Base-by-base conservation (phyloP, 805 yeast genomes). In the Clavispora vitiphila region DNA sequence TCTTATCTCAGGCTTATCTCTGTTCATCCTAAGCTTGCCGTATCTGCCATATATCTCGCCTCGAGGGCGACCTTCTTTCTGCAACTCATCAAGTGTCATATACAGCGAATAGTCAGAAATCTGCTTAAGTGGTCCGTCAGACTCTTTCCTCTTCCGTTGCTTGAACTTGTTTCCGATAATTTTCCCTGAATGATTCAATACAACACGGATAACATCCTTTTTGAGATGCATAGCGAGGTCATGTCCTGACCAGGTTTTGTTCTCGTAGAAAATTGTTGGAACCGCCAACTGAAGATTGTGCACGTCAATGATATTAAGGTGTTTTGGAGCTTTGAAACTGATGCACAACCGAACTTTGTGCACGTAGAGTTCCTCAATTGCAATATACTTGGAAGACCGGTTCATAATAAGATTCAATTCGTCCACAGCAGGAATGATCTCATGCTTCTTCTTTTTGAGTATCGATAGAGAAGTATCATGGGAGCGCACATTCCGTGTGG, bases 291-390 rank as follows among this genome's bases (percentile, higher is more conserved):
- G 73, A 50, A 91, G 80, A 50, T 85, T 78, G 39, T 86, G 84
- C 7, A 91, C 87, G 55, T 90, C 88, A 30, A 86, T 74, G 42
- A 91, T 64, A 49, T 83, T 78, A 52, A 77, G 67, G 22, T 78
- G 70, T 11, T 89, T 86, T 12, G 78, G 79, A 8, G 93, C 95
- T 58, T 80, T 78, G 62, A 86, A 86, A 38, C 95, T 84, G 20
- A 89, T 73, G 39, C 80, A 72, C 12, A 90, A 39, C 18, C 59
- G 58, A 34, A 69, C 51, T 34, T 57, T 52, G 5, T 62, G 55
- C 23, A 72, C 55, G 44, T 61, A 61, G 37, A 69, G 47, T 38
- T 66, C 63, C 2, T 62, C 64, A 21, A 70, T 61, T 4, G 76
- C 61, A 34, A 66, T 64, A 51, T 64, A 76, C 38, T 60, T 61